Evolutionary conservation across 352 stramenopile genomes (phyloP).

Genomic region (Globisporangium paroecandrum): DNA sequence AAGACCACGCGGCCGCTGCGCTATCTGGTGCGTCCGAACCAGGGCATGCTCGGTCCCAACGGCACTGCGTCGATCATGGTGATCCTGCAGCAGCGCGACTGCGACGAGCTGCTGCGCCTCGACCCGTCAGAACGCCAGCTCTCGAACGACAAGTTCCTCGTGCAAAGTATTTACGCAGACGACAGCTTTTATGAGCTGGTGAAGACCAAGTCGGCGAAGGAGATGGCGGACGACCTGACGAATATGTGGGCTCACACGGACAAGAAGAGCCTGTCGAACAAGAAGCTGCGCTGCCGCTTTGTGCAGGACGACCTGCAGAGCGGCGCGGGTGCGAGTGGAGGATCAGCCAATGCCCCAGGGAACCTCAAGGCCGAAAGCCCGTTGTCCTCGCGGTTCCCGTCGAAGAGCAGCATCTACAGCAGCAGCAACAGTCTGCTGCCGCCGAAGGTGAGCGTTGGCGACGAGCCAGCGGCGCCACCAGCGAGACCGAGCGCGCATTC

Average conservation of each 20-base stretch:
- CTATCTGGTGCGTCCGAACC: constrained; percentile 89
- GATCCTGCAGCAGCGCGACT: constrained; percentile 88
- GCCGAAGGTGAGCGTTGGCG: constrained; percentile 10
- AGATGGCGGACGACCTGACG: constrained; percentile 85
- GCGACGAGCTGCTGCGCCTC: constrained; percentile 77
- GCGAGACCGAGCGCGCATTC: constrained; percentile 40
- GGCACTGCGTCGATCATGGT: constrained; percentile 79
- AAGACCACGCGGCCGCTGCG: constrained; percentile 86
- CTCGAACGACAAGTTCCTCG: constrained; percentile 89
- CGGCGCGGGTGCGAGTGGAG: not conserved
- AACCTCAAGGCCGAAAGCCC: constrained; percentile 11
- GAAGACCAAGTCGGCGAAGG: constrained; percentile 84
- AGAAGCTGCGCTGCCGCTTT: constrained; percentile 88
- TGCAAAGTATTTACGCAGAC: constrained; percentile 84
- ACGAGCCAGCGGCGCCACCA: constrained; percentile 32
- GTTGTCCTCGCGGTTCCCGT: constrained; percentile 15
- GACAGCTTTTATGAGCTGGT: constrained; percentile 84
- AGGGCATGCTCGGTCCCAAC: constrained; percentile 78
- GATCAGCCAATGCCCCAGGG: not conserved
- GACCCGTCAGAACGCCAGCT: constrained; percentile 74
- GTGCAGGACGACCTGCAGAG: constrained; percentile 41
- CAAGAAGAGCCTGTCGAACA: constrained; percentile 80
- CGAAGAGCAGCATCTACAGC: constrained; percentile 26
- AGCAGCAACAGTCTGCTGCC: constrained; percentile 24
- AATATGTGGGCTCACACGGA: constrained; percentile 83